Conservation (phyloP, 2,329 filamentous ascomycete species). For the Verticillium longisporum region DNA sequence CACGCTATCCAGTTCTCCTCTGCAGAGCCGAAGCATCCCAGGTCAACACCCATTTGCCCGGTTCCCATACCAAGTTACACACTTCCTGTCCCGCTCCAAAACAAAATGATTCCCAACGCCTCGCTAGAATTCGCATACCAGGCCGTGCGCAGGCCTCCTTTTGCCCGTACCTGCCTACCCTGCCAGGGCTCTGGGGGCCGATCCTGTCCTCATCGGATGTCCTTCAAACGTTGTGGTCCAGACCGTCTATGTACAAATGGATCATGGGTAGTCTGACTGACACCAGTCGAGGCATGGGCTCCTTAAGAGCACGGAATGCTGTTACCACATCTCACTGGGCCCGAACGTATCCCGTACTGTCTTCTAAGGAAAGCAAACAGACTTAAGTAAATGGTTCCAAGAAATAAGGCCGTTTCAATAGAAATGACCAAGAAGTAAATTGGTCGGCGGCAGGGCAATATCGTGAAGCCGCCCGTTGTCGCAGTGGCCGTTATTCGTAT, state of each 20-base stretch:
- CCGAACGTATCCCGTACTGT: neutral
- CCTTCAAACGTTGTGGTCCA: neutral
- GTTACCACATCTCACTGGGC: constrained; percentile 1
- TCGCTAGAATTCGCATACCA: neutral
- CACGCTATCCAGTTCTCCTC: neutral
- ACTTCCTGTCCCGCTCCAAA: neutral
- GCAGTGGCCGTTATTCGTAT: neutral
- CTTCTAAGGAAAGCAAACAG: neutral
- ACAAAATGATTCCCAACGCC: neutral
- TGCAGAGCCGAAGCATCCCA: neutral
- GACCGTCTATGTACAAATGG: neutral
- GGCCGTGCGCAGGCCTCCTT: neutral
- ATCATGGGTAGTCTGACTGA: neutral
- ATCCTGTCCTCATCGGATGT: neutral
- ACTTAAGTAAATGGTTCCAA: neutral
- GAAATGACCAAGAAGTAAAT: neutral
- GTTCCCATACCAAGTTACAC: neutral
- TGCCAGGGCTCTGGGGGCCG: neutral
- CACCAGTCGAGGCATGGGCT: neutral
- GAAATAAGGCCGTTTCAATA: neutral
- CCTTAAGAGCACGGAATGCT: neutral
- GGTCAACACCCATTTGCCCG: neutral
- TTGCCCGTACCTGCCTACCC: neutral
- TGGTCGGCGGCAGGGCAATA: neutral
- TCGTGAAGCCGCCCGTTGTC: neutral